Evolutionary conservation across 371 early-diverging fungal species (phyloP).

Genomic region (Apophysomyces trapeziformis): DNA sequence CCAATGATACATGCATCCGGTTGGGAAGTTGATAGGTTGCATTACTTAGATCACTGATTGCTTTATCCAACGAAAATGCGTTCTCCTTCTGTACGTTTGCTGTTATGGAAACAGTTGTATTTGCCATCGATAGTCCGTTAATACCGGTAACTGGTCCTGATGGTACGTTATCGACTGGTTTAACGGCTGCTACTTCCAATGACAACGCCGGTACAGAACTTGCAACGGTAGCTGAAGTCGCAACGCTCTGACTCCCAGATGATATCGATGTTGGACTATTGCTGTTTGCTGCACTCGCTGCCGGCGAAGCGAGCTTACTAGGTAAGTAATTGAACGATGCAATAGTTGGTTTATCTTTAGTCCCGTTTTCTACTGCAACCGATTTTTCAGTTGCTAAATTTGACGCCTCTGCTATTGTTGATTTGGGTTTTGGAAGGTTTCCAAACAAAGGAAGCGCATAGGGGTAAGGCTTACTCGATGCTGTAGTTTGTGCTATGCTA

Average conservation of each 20-base stretch:
- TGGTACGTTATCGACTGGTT: constrained; percentile 4
- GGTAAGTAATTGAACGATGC: constrained; percentile 16
- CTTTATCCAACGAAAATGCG: constrained; percentile 36
- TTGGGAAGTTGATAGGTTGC: constrained; percentile 34
- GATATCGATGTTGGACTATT: not conserved
- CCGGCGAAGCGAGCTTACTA: constrained; percentile 1
- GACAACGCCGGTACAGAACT: constrained; percentile 11
- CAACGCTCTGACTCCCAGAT: not conserved
- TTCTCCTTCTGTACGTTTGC: constrained; percentile 26
- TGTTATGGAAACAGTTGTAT: constrained; percentile 1
- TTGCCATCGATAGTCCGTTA: constrained; percentile 6
- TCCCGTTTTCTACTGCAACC: not conserved
- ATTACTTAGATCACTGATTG: constrained; percentile 33
- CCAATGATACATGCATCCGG: constrained; percentile 37
- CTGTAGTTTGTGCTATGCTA: not conserved
- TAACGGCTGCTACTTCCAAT: constrained; percentile 15
- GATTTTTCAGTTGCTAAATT: not conserved
- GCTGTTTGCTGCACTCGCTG: constrained; percentile 6
- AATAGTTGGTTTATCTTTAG: too few relatives aligned
- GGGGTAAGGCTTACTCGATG: not conserved
- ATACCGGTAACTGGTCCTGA: constrained; percentile 16
- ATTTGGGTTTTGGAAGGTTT: not conserved
- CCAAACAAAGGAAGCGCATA: not conserved
- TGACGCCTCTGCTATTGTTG: not conserved
- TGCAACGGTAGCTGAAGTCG: not conserved